Percentiles rank a stretch among this genome's conserved stretches.
phyloP scores from a whole-genome alignment of 257 asterid genomes.

The Euphrasia confusa region DNA sequence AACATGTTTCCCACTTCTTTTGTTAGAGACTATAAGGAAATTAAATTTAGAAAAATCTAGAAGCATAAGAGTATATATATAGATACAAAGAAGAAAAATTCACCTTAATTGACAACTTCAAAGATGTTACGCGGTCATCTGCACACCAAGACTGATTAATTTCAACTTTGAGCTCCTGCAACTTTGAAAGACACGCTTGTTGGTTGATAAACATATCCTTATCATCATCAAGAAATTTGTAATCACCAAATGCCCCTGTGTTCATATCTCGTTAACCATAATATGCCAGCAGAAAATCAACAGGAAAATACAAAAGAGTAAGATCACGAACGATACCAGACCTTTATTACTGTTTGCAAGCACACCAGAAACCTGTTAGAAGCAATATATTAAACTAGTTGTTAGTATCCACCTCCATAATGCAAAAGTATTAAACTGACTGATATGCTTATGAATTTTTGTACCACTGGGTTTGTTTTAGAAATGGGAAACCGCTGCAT shows the following conservation, averaged over 20 bases:
- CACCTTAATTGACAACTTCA: slow-evolving; percentile 84
- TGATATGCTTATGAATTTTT: slow-evolving; percentile 29
- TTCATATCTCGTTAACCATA: slow-evolving; percentile 33
- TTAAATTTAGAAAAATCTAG: slow-evolving; percentile 9
- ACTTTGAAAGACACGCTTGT: slow-evolving; percentile 58
- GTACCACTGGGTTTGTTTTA: slow-evolving; percentile 35
- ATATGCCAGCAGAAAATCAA: slow-evolving; percentile 26
- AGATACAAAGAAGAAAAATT: slow-evolving; percentile 20
- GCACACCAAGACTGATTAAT: slow-evolving; percentile 66
- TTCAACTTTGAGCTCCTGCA: slow-evolving; percentile 64
- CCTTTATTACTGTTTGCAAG: slow-evolving; percentile 62
- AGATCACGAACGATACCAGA: slow-evolving; percentile 26
- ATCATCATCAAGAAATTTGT: slow-evolving; percentile 40
- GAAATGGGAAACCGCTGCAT: slow-evolving; percentile 30
- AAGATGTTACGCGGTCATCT: slow-evolving; percentile 70
- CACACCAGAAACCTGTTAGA: slow-evolving; percentile 47
- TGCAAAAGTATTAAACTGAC: too few relatives aligned
- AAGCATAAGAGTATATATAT: neutral
- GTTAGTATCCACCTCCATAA: too few relatives aligned
- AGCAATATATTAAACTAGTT: slow-evolving; percentile 11
- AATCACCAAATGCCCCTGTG: slow-evolving; percentile 57
- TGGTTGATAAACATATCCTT: slow-evolving; percentile 37
- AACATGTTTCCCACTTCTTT: neutral
- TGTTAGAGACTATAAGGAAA: slow-evolving; percentile 14
- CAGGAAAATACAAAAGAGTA: neutral